Percentiles rank a stretch among this genome's conserved stretches.
These are phyloP conservation scores for Uronychia setigera DNA, from an alignment of 73 alveolate genomes.

Conservation along the genomic window DNA sequence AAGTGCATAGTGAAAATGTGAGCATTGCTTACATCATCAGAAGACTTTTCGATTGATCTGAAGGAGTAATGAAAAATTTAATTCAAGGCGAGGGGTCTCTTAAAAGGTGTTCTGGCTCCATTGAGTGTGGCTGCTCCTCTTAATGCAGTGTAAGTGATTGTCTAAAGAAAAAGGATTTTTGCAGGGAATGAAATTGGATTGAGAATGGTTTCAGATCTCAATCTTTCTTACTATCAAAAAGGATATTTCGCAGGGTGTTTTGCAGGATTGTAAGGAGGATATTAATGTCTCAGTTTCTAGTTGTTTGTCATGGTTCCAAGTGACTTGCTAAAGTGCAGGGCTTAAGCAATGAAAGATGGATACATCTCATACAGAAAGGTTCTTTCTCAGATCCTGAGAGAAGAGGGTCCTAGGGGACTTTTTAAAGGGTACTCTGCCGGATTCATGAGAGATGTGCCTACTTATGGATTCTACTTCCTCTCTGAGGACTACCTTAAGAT, in stretches of 20 bases:
- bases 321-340: constrained; percentile 46
- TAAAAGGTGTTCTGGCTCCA: constrained; percentile 52
- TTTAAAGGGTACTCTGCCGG: constrained; percentile 24
- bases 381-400: constrained; percentile 18
- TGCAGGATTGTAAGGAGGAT: constrained; percentile 52
- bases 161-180: constrained; percentile 8
- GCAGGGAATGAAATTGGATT: constrained; percentile 42
- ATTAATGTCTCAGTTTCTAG: neutral
- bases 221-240: neutral
- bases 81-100: constrained; percentile 28
- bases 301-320: constrained; percentile 26
- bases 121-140: constrained; percentile 31
- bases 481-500: constrained; percentile 10
- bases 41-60: neutral
- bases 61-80: neutral
- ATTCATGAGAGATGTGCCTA: constrained; percentile 43
- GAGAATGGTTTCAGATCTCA: constrained; percentile 6
- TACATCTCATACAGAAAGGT: constrained; percentile 11
- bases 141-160: constrained; percentile 23
- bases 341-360: constrained; percentile 15
- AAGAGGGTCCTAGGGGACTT: constrained; percentile 28
- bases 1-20: no score
- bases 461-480: constrained; percentile 48
- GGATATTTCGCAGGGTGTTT: constrained; percentile 42
- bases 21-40: neutral